Percentiles rank a stretch among this genome's conserved stretches.
Evolutionary conservation across 352 stramenopile species (phyloP).

Genomic region (Pythium scleroteichum): DNA sequence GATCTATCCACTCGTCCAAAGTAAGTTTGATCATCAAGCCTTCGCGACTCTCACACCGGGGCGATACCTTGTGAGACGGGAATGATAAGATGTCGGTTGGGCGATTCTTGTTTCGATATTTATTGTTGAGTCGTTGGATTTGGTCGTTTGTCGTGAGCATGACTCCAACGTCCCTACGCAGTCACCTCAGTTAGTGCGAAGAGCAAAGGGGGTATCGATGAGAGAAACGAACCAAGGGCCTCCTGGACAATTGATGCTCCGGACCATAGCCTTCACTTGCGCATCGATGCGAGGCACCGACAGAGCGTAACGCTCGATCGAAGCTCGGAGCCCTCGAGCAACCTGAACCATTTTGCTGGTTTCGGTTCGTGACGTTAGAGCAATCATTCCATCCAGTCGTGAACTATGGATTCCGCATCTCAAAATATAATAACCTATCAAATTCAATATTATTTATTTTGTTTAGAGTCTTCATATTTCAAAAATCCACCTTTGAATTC

Average conservation of each 20-base stretch:
- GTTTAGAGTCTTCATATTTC: no score
- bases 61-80: slow-evolving; percentile 66
- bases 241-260: slow-evolving; percentile 53
- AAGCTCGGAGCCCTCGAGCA: slow-evolving; percentile 45
- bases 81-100: slow-evolving; percentile 85
- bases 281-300: slow-evolving; percentile 48
- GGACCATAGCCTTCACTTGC: slow-evolving; percentile 75
- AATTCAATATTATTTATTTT: no score
- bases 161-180: slow-evolving; percentile 64
- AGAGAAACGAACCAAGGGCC: slow-evolving; percentile 53
- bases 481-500: no score
- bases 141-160: slow-evolving; percentile 81
- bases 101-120: slow-evolving; percentile 75
- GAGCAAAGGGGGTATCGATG: no score
- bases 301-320: slow-evolving; percentile 40
- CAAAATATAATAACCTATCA: no score
- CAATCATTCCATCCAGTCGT: no score
- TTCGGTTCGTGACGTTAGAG: neutral
- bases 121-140: slow-evolving; percentile 74
- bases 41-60: neutral
- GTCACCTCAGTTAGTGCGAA: no score
- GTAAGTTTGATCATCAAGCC: neutral
- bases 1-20: slow-evolving; percentile 33
- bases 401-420: no score
- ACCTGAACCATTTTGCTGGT: slow-evolving; percentile 52